phyloP scores from a whole-genome alignment of 306 rosid species.

The Nissolia schottii region DNA sequence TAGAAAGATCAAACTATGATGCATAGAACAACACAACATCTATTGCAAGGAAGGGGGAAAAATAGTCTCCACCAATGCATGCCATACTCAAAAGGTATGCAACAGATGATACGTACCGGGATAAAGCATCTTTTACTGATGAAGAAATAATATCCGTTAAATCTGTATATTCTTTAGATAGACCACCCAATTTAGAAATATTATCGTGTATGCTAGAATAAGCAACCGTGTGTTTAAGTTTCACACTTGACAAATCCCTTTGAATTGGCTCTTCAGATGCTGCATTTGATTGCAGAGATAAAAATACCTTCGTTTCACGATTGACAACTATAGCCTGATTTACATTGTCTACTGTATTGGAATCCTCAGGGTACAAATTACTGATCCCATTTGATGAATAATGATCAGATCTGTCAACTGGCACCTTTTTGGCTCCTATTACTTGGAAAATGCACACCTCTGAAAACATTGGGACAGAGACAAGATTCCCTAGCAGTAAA shows the following conservation, averaged over 20 bases:
- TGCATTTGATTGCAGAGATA: slow-evolving; percentile 46
- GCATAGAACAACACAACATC: slow-evolving; percentile 11
- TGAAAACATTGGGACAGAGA: slow-evolving; percentile 55
- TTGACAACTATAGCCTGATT: slow-evolving; percentile 49
- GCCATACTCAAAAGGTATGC: background rate
- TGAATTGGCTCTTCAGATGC: slow-evolving; percentile 36
- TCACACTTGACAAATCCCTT: slow-evolving; percentile 29
- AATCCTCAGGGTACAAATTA: slow-evolving; percentile 28
- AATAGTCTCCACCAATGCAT: background rate
- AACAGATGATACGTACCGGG: slow-evolving; percentile 53
- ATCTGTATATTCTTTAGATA: slow-evolving; percentile 66
- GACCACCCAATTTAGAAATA: slow-evolving; percentile 64
- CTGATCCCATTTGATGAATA: slow-evolving; percentile 28
- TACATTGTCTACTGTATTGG: slow-evolving; percentile 22
- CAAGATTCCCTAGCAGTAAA: slow-evolving; percentile 68
- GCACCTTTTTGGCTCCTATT: slow-evolving; percentile 40
- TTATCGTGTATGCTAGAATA: slow-evolving; percentile 23
- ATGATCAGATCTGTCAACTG: slow-evolving; percentile 22
- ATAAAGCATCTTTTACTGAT: slow-evolving; percentile 43
- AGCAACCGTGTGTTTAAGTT: slow-evolving; percentile 28
- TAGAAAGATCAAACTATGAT: background rate
- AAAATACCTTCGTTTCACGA: slow-evolving; percentile 50
- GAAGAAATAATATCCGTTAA: slow-evolving; percentile 65
- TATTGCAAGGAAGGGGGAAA: background rate
- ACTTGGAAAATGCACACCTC: slow-evolving; percentile 55